Percentiles rank a stretch among this genome's conserved stretches.
Evolutionary conservation across 371 early-diverging fungal genomes (phyloP).

Genomic region (Mucor mucedo): DNA sequence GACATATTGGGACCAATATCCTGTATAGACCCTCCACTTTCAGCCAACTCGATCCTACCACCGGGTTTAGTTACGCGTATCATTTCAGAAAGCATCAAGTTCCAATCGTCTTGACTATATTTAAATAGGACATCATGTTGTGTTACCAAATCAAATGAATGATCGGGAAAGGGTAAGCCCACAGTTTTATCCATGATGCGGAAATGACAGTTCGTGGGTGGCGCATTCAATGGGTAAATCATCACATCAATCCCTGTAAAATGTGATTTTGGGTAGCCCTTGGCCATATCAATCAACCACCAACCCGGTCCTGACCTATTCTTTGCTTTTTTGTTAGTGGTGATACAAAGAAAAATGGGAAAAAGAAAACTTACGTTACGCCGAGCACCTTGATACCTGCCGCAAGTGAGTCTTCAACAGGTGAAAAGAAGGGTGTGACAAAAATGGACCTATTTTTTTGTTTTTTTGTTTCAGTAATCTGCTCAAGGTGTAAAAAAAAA

Average conservation of each 20-base stretch:
- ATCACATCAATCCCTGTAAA: slow-evolving; percentile 44
- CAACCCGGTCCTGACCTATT: slow-evolving; percentile 41
- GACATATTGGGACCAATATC: slow-evolving; percentile 54
- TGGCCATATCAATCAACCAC: slow-evolving; percentile 50
- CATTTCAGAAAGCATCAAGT: slow-evolving; percentile 25
- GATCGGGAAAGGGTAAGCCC: slow-evolving; percentile 36
- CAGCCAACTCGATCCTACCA: slow-evolving; percentile 38
- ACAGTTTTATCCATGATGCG: slow-evolving; percentile 32
- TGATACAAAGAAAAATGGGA: too few relatives aligned
- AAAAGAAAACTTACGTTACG: slow-evolving; percentile 24
- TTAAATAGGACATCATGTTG: slow-evolving; percentile 30
- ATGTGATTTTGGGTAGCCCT: slow-evolving; percentile 43
- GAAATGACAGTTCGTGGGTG: slow-evolving; percentile 50
- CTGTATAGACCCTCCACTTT: slow-evolving; percentile 31
- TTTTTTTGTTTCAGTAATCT: not conserved
- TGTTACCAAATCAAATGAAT: slow-evolving; percentile 36
- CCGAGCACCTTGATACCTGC: slow-evolving; percentile 34
- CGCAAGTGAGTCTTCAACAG: slow-evolving; percentile 26
- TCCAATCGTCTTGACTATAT: slow-evolving; percentile 34
- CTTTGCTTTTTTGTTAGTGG: not conserved
- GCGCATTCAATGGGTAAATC: slow-evolving; percentile 44
- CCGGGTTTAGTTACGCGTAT: slow-evolving; percentile 30
- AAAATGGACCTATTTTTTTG: slow-evolving; percentile 22
- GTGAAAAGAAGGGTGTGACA: slow-evolving; percentile 24
- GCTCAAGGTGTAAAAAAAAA: not conserved